phyloP scores from a whole-genome alignment of 352 stramenopile species.

The Phytophthora melonis region DNA sequence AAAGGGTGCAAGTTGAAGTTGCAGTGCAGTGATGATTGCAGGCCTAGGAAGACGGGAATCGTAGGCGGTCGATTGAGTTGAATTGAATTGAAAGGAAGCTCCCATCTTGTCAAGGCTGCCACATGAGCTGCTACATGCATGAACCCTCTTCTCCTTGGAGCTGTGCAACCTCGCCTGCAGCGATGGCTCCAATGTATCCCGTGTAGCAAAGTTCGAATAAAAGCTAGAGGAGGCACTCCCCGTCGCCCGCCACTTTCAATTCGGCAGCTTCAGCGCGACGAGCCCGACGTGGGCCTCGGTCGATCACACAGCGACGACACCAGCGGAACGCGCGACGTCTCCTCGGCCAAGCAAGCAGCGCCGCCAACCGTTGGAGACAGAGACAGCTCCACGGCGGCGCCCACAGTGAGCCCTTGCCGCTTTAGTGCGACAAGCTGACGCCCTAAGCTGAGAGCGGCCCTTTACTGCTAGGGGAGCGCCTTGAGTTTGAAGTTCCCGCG shows the following conservation, averaged over 20 bases:
- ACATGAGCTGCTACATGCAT: background rate
- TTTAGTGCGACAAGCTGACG: conserved; percentile 15
- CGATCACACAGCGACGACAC: background rate
- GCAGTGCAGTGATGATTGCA: conserved; percentile 12
- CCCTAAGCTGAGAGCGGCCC: background rate
- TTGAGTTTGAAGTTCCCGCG: conserved; percentile 26
- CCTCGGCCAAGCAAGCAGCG: background rate
- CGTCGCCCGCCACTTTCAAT: conserved; percentile 12
- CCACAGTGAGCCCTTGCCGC: no score
- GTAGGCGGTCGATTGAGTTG: background rate
- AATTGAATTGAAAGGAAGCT: no score
- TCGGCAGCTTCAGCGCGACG: background rate
- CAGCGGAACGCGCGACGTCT: background rate
- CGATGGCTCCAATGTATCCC: background rate
- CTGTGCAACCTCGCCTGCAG: no score
- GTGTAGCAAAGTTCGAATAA: background rate
- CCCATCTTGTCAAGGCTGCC: background rate
- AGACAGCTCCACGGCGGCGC: conserved; percentile 4
- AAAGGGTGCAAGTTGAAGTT: conserved; percentile 35
- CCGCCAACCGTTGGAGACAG: background rate
- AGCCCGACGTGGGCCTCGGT: conserved; percentile 1
- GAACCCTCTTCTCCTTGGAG: background rate
- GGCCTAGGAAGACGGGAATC: background rate
- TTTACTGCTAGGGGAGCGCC: conserved; percentile 10
- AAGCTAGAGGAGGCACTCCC: background rate